phyloP scores from a whole-genome alignment of 768 basidiomycete species.

The Suillus ampliporus region DNA sequence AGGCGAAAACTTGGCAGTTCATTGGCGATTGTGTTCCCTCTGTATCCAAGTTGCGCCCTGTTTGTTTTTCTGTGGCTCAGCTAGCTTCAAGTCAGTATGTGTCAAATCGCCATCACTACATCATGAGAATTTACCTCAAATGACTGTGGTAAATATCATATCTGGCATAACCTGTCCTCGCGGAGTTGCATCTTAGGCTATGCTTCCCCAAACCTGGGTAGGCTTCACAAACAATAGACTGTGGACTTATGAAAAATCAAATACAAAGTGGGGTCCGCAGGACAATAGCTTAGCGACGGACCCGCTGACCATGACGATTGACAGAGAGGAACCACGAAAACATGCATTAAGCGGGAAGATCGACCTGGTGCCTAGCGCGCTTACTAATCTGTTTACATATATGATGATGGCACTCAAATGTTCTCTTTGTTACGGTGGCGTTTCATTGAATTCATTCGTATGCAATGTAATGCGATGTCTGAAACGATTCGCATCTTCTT shows the following conservation, averaged over 20 bases:
- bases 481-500: not conserved
- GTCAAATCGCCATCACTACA: not conserved
- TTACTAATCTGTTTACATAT: not conserved
- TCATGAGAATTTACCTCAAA: slow-evolving; percentile 12
- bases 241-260: not conserved
- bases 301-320: not conserved
- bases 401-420: not conserved
- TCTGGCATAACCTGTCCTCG: slow-evolving; percentile 34
- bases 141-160: slow-evolving; percentile 18
- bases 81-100: not conserved
- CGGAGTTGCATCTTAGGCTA: too few species aligned
- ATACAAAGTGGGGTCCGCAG: slow-evolving; percentile 5
- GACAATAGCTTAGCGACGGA: slow-evolving; percentile 10
- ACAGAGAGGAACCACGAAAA: not conserved
- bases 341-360: too few species aligned
- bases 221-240: slow-evolving; percentile 16
- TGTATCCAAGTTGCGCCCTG: too few species aligned
- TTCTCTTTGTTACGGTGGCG: not conserved
- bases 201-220: too few species aligned
- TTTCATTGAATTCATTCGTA: not conserved
- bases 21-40: too few species aligned
- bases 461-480: not conserved
- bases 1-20: slow-evolving; percentile 3
- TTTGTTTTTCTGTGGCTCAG: too few species aligned
- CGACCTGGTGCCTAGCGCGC: not conserved